Evolutionary conservation across 495 filamentous ascomycete species (phyloP), one percentile per base, ranked within the genome.

Genomic region (Hypoxylon trugodes): DNA sequence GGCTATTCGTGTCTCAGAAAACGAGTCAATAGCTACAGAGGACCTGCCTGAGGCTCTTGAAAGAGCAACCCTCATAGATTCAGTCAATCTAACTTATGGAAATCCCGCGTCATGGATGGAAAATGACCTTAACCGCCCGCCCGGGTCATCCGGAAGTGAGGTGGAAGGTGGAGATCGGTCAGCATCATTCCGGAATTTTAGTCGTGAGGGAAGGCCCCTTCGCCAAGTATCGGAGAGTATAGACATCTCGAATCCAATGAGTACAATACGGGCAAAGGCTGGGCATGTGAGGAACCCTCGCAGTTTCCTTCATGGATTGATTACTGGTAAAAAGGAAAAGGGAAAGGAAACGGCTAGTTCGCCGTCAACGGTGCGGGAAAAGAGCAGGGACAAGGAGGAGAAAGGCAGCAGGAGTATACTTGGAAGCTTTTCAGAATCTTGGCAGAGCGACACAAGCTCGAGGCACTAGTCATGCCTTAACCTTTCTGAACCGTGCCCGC

Each of bases 21-120:
- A 86, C 46, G 89, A 89, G 86, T 72, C 83, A 82, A 42, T 87
- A 79, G 76, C 22, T 76, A 90, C 33, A 81, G 85, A 86, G 37
- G 84, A 87, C 57, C 88, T 92, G 81, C 84, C 91, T 53, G 90
- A 93, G 66, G 76, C 89, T 6, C 83, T 93, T 26, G 90, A 93
- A 63, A 87, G 86, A 38, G 77, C 88, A 74, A 85, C 73, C 62
- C 81, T 81, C 33, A 66, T 72, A 48, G 75, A 80, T 61, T 67
- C 71, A 60, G 56, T 74, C 47, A 71, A 61, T 53, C 68, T 73
- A 21, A 46, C 66, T 28, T 73, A 74, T 45, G 66, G 69, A 13
- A 71, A 70, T 33, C 56, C 70, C 21, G 68, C 75, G 7, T 51
- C 69, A 24, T 74, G 75, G 72, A 38, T 56, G 12, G 76, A 79